A percentile compares a stretch with the other conserved stretches of the same genome.
Evolutionary conservation across 2,329 filamentous ascomycete species (phyloP).

Genomic region (Fusarium robinianum): DNA sequence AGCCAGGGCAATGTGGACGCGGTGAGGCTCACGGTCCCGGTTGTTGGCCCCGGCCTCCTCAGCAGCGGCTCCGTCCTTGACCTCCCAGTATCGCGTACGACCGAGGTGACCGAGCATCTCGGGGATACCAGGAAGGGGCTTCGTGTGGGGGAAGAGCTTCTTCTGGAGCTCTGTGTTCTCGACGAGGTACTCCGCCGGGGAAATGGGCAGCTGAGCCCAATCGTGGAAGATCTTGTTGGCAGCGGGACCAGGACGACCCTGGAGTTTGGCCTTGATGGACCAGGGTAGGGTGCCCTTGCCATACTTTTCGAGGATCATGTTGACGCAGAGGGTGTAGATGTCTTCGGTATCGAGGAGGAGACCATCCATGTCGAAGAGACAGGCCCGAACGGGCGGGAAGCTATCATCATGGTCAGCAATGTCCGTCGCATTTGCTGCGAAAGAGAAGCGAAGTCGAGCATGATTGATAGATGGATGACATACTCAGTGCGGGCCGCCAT

Average conservation of each 20-base stretch:
- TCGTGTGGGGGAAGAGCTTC: constrained; percentile 72
- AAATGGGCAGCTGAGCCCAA: constrained; percentile 86
- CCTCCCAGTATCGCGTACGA: constrained; percentile 56
- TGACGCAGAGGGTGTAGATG: constrained; percentile 80
- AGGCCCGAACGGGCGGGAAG: constrained; percentile 81
- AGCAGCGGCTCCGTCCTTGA: constrained; percentile 36
- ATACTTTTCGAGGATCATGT: constrained; percentile 78
- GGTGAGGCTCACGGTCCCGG: constrained; percentile 34
- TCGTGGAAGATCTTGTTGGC: constrained; percentile 64
- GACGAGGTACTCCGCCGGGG: constrained; percentile 66
- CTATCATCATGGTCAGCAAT: constrained; percentile 47
- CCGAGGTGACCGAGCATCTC: constrained; percentile 67
- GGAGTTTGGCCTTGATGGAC: constrained; percentile 88
- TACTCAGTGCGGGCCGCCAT: constrained; percentile 55
- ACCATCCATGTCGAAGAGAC: constrained; percentile 98
- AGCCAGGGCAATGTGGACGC: constrained; percentile 82
- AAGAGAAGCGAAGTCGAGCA: background rate
- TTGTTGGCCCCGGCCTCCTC: constrained; percentile 26
- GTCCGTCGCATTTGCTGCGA: background rate
- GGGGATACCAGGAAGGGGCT: constrained; percentile 77
- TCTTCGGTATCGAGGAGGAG: constrained; percentile 94
- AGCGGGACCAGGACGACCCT: constrained; percentile 59
- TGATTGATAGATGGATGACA: constrained; percentile 24
- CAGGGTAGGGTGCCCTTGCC: constrained; percentile 79
- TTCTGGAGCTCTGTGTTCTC: constrained; percentile 67